phyloP scores from a whole-genome alignment of 1,284 basidiomycete species.

The Gastroboletus turbinatus region DNA sequence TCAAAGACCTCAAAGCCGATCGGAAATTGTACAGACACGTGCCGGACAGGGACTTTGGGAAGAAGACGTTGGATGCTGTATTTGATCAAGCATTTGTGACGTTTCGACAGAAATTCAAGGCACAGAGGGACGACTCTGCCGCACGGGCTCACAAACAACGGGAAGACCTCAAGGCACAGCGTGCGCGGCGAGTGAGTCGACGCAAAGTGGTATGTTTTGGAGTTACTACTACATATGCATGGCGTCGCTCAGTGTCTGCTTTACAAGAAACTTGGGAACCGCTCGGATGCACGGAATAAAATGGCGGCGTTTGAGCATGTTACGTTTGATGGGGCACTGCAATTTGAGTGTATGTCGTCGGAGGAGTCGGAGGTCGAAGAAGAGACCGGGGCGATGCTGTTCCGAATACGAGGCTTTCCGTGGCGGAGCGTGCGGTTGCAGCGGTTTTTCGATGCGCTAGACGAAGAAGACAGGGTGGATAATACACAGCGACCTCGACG shows the following conservation, averaged over 20 bases:
- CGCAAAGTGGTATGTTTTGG: conserved; percentile 54
- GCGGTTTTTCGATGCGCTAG: conserved; percentile 56
- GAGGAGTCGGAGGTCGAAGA: conserved; percentile 66
- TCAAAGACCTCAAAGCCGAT: conserved; percentile 57
- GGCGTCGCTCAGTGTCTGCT: background rate
- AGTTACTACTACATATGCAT: background rate
- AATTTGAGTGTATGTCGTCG: conserved; percentile 74
- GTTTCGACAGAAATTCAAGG: conserved; percentile 61
- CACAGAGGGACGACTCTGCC: conserved; percentile 49
- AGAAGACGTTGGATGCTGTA: conserved; percentile 55
- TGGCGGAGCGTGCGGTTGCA: conserved; percentile 65
- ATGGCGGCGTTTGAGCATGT: conserved; percentile 53
- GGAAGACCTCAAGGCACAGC: conserved; percentile 60
- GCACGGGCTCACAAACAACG: conserved; percentile 46
- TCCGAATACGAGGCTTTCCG: conserved; percentile 53
- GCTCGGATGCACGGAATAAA: conserved; percentile 55
- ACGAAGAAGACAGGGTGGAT: conserved; percentile 52
- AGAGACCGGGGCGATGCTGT: conserved; percentile 34
- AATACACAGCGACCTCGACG: conserved; percentile 52
- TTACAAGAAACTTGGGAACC: conserved; percentile 62
- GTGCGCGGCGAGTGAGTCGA: conserved; percentile 54
- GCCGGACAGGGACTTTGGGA: conserved; percentile 60
- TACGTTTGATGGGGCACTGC: conserved; percentile 65
- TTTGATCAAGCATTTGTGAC: conserved; percentile 74
- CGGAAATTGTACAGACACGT: conserved; percentile 60